A percentile compares a stretch with the other conserved stretches of the same genome.
Evolutionary conservation across 371 early-diverging fungal genomes (phyloP).

Genomic region (Amoeboaphelidium protococcarum): DNA sequence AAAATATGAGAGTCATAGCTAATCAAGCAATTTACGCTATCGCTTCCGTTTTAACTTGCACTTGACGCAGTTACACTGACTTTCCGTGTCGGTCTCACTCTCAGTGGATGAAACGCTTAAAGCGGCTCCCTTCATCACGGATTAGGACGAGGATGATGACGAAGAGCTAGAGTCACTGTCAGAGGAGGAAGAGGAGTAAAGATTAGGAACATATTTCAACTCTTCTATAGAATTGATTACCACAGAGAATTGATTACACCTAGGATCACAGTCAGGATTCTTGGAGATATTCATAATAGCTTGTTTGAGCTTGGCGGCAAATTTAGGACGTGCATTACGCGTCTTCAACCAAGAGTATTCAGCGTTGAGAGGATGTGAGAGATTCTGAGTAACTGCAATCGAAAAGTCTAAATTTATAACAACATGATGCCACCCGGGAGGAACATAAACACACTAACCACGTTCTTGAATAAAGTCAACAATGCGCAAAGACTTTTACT

Average conservation of each 20-base stretch:
- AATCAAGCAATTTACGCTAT: too few relatives aligned
- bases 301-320: slow-evolving; percentile 23
- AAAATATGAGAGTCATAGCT: too few relatives aligned
- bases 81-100: slow-evolving; percentile 10
- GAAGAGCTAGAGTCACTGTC: slow-evolving; percentile 4
- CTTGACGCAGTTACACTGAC: slow-evolving; percentile 27
- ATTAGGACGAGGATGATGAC: slow-evolving; percentile 17
- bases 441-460: slow-evolving; percentile 57
- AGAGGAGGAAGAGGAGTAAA: too few relatives aligned
- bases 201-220: slow-evolving; percentile 23
- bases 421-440: slow-evolving; percentile 57
- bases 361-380: slow-evolving; percentile 37
- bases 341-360: slow-evolving; percentile 41
- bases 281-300: not conserved
- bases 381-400: slow-evolving; percentile 55
- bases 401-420: slow-evolving; percentile 58
- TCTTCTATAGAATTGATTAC: slow-evolving; percentile 18
- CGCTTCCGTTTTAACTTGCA: slow-evolving; percentile 25
- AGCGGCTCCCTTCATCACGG: slow-evolving; percentile 12
- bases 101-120: slow-evolving; percentile 9
- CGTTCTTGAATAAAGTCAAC: slow-evolving; percentile 42
- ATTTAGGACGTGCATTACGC: slow-evolving; percentile 34
- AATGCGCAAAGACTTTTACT: slow-evolving; percentile 27
- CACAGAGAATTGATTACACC: slow-evolving; percentile 13
- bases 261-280: slow-evolving; percentile 4